Evolutionary conservation across 1,139 yeast genomes (phyloP).

Genomic region (Candida frijolesensis): DNA sequence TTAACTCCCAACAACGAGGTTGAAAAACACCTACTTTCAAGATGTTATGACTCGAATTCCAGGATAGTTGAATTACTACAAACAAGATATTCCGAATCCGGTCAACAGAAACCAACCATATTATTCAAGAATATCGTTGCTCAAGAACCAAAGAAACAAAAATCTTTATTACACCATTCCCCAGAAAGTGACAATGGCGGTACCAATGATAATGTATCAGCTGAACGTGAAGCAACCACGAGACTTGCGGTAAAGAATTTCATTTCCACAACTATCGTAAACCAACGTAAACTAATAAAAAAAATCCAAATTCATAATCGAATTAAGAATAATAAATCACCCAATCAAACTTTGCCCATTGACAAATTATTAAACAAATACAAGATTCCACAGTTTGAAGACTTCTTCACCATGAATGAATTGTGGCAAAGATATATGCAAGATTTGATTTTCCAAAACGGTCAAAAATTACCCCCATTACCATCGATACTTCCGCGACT

Average conservation of each 20-base stretch:
- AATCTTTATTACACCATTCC: conserved; percentile 21
- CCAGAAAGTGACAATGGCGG: conserved; percentile 5
- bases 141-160: conserved; percentile 16
- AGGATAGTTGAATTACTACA: conserved; percentile 52
- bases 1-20: conserved; percentile 28
- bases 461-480: conserved; percentile 11
- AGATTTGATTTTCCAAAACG: conserved; percentile 48
- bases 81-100: conserved; percentile 56
- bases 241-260: conserved; percentile 49
- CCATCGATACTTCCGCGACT: conserved; percentile 53
- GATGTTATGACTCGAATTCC: conserved; percentile 47
- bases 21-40: conserved; percentile 54
- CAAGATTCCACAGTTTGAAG: conserved; percentile 52
- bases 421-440: conserved; percentile 67
- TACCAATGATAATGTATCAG: conserved; percentile 12
- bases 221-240: conserved; percentile 31
- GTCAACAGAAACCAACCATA: conserved; percentile 62
- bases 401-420: conserved; percentile 51
- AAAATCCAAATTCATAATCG: conserved; percentile 34
- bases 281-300: conserved; percentile 40
- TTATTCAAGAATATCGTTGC: conserved; percentile 26
- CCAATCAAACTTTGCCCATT: conserved; percentile 27
- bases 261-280: conserved; percentile 34
- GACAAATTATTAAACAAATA: conserved; percentile 32
- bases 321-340: conserved; percentile 6